Percentiles rank a stretch among this genome's conserved stretches.
These are phyloP conservation scores for Taiozyma sp. DNA, from an alignment of 1,139 yeast genomes.

Conservation along the genomic window DNA sequence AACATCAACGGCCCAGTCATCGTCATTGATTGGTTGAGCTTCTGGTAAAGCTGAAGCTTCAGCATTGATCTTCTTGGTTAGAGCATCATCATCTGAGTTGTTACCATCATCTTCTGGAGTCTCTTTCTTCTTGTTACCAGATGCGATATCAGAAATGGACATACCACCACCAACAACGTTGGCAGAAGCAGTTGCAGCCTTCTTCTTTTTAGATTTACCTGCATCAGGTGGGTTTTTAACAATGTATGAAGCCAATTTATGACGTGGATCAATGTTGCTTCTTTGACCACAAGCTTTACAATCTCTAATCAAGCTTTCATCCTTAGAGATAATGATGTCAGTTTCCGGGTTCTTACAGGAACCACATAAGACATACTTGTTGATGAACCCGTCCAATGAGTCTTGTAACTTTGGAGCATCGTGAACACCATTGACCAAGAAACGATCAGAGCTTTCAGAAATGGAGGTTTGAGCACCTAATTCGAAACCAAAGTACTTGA, in stretches of 20 bases:
- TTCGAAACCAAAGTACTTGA: slow-evolving; percentile 94
- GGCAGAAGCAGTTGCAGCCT: slow-evolving; percentile 83
- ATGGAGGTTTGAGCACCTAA: slow-evolving; percentile 93
- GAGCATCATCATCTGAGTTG: slow-evolving; percentile 62
- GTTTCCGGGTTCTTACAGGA: slow-evolving; percentile 98
- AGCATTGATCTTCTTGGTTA: slow-evolving; percentile 76
- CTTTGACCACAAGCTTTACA: slow-evolving; percentile 98
- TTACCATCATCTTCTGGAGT: slow-evolving; percentile 32
- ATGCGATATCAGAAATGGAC: slow-evolving; percentile 70
- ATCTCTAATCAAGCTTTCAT: slow-evolving; percentile 76
- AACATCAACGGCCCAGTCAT: slow-evolving; percentile 98
- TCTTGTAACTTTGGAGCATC: slow-evolving; percentile 90
- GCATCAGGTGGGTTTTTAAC: slow-evolving; percentile 87
- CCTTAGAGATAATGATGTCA: slow-evolving; percentile 75
- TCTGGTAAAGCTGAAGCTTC: slow-evolving; percentile 68
- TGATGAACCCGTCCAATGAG: slow-evolving; percentile 87
- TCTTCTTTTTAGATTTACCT: slow-evolving; percentile 48
- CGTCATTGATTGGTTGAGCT: slow-evolving; percentile 60
- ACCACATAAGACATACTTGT: slow-evolving; percentile 88
- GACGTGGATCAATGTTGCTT: slow-evolving; percentile 78
- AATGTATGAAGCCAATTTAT: slow-evolving; percentile 80
- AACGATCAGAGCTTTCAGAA: slow-evolving; percentile 77
- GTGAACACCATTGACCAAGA: slow-evolving; percentile 92
- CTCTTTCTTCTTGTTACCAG: slow-evolving; percentile 27
- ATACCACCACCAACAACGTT: slow-evolving; percentile 87